These are phyloP conservation scores for Colletotrichum sp. DNA, from an alignment of 2,329 filamentous ascomycete species.

Conservation along the genomic window DNA sequence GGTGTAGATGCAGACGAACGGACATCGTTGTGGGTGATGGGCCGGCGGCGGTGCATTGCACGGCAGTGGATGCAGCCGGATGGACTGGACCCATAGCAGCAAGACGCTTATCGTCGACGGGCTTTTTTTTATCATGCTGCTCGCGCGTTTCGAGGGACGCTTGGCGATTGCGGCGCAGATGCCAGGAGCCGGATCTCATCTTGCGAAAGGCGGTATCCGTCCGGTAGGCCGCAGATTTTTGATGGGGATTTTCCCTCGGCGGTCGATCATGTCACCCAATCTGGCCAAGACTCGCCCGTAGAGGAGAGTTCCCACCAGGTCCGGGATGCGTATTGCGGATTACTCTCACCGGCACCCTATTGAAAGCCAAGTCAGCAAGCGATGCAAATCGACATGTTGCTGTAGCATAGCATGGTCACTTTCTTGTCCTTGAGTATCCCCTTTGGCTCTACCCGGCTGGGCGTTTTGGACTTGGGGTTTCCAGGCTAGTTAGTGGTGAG, in stretches of 20 bases:
- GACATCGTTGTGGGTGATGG: neutral
- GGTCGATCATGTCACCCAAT: conserved; percentile 16
- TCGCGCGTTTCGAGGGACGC: conserved; percentile 10
- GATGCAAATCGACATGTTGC: neutral
- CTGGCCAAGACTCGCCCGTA: conserved; percentile 8
- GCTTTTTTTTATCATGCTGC: neutral
- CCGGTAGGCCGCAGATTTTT: neutral
- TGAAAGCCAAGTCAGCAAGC: conserved; percentile 6
- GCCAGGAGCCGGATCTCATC: neutral
- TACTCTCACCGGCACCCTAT: neutral
- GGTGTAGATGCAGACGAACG: neutral
- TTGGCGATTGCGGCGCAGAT: conserved; percentile 10
- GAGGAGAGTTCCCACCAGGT: neutral
- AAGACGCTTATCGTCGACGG: conserved; percentile 2
- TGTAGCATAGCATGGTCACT: neutral
- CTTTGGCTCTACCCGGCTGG: neutral
- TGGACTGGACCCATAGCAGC: neutral
- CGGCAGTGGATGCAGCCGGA: conserved; percentile 6
- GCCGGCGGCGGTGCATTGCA: neutral
- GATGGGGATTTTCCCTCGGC: neutral
- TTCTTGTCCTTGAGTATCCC: neutral
- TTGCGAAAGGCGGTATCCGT: neutral
- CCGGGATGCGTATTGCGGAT: neutral
- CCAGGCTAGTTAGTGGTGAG: neutral
- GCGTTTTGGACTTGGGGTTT: neutral